Evolutionary conservation across 2,329 filamentous ascomycete species (phyloP).

Genomic region (Ophiostoma sp.): DNA sequence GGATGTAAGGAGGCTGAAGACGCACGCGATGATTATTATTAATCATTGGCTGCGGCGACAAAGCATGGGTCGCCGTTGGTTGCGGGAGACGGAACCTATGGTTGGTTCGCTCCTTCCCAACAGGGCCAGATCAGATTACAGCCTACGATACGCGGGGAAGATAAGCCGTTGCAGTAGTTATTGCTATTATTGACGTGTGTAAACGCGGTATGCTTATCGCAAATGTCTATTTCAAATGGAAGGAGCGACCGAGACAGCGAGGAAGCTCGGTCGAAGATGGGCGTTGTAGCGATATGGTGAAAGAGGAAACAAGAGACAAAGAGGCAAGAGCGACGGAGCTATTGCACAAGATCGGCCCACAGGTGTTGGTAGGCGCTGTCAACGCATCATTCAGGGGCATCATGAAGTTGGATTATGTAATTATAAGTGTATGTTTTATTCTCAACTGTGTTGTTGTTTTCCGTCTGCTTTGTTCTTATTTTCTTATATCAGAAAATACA

Average conservation of each 20-base stretch:
- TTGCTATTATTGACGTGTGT: not conserved
- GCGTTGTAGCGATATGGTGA: not conserved
- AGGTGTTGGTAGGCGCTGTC: not conserved
- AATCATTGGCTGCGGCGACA: not conserved
- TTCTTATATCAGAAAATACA: not conserved
- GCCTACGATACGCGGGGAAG: not conserved
- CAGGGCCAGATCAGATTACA: not conserved
- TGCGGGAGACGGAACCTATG: not conserved
- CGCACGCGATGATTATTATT: not conserved
- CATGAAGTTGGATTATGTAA: not conserved
- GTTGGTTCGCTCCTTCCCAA: constrained; percentile 13
- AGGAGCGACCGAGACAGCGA: constrained; percentile 7
- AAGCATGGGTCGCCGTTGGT: not conserved
- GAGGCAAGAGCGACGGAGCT: constrained; percentile 11
- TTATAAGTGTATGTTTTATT: not conserved
- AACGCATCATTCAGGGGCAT: not conserved
- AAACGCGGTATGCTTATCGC: not conserved
- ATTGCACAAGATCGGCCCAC: constrained; percentile 2
- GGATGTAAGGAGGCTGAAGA: not conserved
- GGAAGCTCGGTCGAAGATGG: not conserved
- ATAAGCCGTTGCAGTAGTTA: not conserved
- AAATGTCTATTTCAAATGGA: not conserved
- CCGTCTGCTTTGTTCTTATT: not conserved
- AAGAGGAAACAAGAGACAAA: not conserved
- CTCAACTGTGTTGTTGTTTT: not conserved